Conservation (phyloP, 2,329 filamentous ascomycete species). For the Aspergillus pseudoviridinutans region DNA sequence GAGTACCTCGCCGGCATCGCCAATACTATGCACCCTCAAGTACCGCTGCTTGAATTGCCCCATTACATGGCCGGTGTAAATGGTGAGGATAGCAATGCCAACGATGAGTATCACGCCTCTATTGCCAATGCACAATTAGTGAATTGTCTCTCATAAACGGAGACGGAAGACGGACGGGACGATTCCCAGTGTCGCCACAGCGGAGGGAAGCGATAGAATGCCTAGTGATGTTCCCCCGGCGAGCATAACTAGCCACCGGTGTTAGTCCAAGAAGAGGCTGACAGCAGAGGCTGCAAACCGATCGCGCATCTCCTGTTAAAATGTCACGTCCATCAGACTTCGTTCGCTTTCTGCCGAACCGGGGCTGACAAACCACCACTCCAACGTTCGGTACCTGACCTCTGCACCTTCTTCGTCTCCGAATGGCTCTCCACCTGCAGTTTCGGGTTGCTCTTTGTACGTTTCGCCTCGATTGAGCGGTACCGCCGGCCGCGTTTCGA, state of each 20-base stretch:
- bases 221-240: slow-evolving; percentile 55
- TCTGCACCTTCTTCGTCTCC: slow-evolving; percentile 32
- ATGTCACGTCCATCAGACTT: slow-evolving; percentile 33
- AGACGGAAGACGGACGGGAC: slow-evolving; percentile 35
- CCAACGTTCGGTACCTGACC: slow-evolving; percentile 47
- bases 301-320: too few species aligned
- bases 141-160: too few species aligned
- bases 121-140: neutral
- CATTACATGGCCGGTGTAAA: slow-evolving; percentile 56
- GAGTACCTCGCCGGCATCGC: slow-evolving; percentile 61
- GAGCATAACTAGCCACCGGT: slow-evolving; percentile 44
- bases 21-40: slow-evolving; percentile 60
- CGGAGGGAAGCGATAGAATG: slow-evolving; percentile 52
- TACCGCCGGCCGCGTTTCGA: too few species aligned
- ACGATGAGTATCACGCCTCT: slow-evolving; percentile 50
- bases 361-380: slow-evolving; percentile 32
- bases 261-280: slow-evolving; percentile 1
- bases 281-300: slow-evolving; percentile 2
- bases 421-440: slow-evolving; percentile 14
- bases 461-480: too few species aligned
- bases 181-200: slow-evolving; percentile 49
- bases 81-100: slow-evolving; percentile 49
- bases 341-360: neutral
- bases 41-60: slow-evolving; percentile 53
- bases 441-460: too few species aligned